Evolutionary conservation across 805 yeast genomes (phyloP).

Genomic region (Sporopachydermia lactativora): DNA sequence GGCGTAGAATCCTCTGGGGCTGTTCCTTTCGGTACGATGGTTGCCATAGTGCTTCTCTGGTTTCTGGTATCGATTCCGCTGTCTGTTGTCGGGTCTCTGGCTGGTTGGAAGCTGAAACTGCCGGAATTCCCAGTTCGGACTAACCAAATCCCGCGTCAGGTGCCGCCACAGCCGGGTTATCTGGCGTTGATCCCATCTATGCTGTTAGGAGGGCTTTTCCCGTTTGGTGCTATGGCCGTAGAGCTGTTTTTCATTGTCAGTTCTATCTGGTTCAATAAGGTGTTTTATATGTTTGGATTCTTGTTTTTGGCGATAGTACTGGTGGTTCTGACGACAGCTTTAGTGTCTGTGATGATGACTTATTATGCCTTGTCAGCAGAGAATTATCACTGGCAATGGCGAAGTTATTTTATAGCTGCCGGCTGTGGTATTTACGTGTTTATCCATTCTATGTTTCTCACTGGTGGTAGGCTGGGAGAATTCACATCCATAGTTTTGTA

Average conservation of each 20-base stretch:
- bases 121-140: conserved; percentile 70
- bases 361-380: conserved; percentile 82
- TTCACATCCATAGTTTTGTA: conserved; percentile 65
- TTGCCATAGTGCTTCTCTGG: conserved; percentile 76
- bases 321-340: conserved; percentile 66
- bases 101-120: conserved; percentile 50
- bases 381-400: conserved; percentile 97
- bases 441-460: conserved; percentile 64
- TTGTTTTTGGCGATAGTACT: conserved; percentile 76
- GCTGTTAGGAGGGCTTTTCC: conserved; percentile 77
- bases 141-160: conserved; percentile 92
- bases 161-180: conserved; percentile 84
- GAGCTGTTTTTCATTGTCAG: conserved; percentile 88
- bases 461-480: conserved; percentile 58
- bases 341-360: conserved; percentile 66
- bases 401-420: conserved; percentile 73
- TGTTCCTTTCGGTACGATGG: conserved; percentile 81
- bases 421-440: conserved; percentile 80
- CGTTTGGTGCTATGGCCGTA: conserved; percentile 89
- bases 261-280: conserved; percentile 86
- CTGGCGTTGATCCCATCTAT: conserved; percentile 53
- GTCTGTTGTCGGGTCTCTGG: conserved; percentile 67
- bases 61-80: conserved; percentile 73
- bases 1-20: conserved; percentile 82
- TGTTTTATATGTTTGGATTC: conserved; percentile 97